A percentile compares a stretch with the other conserved stretches of the same genome.
Conservation (phyloP, 1,139 yeast genomes). For the Kurtzmaniella quercitrusa region DNA sequence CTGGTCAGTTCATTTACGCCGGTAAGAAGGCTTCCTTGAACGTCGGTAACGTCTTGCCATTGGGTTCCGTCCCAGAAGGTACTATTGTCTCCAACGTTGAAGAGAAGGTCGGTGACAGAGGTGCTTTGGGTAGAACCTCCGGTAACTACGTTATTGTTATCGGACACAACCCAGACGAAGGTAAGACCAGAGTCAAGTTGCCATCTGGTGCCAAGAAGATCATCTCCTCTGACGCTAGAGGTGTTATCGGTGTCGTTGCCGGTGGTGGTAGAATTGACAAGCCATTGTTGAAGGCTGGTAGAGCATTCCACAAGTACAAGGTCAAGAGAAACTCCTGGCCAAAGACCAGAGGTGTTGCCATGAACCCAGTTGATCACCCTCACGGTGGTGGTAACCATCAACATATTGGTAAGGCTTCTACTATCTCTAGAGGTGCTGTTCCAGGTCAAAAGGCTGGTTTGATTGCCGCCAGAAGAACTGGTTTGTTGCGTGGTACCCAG, state of each 20-base stretch:
- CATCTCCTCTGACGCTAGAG: slow-evolving; percentile 94
- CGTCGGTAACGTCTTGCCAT: slow-evolving; percentile 96
- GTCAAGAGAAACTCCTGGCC: slow-evolving; percentile 99
- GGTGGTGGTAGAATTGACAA: slow-evolving; percentile 99
- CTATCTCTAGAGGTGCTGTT: slow-evolving; percentile 99
- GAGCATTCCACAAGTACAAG: slow-evolving; percentile 99
- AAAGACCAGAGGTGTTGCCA: slow-evolving; percentile 99
- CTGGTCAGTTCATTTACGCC: slow-evolving; percentile 98
- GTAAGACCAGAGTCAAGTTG: slow-evolving; percentile 97
- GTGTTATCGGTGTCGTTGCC: slow-evolving; percentile 99
- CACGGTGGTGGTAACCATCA: slow-evolving; percentile 99
- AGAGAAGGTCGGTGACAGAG: slow-evolving; percentile 99
- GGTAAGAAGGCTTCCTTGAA: slow-evolving; percentile 98
- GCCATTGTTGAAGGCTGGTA: slow-evolving; percentile 99
- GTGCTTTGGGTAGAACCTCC: slow-evolving; percentile 98
- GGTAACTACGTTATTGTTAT: slow-evolving; percentile 98
- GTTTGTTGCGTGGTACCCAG: slow-evolving; percentile 99
- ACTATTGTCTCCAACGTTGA: slow-evolving; percentile 97
- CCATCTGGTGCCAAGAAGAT: slow-evolving; percentile 99
- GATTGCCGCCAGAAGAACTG: slow-evolving; percentile 99
- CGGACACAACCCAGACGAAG: slow-evolving; percentile 99
- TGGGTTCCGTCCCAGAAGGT: slow-evolving; percentile 98
- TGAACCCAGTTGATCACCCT: slow-evolving; percentile 99
- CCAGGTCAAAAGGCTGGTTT: slow-evolving; percentile 99
- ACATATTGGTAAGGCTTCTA: slow-evolving; percentile 99